Percentiles rank a stretch among this genome's conserved stretches.
These are phyloP conservation scores for Meira nashicola DNA, from an alignment of 1,284 basidiomycete species.

Conservation along the genomic window DNA sequence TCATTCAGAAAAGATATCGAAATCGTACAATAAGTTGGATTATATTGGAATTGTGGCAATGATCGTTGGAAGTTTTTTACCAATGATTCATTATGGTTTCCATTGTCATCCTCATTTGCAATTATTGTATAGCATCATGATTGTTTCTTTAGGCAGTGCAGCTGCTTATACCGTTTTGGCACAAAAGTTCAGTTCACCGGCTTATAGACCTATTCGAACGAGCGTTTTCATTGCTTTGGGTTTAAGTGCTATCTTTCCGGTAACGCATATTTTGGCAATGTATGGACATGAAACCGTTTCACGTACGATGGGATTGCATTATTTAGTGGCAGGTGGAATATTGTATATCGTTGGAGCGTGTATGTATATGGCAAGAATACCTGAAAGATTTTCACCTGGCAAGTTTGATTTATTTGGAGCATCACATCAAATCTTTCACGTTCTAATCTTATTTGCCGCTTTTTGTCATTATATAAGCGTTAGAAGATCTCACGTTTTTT, in stretches of 20 bases:
- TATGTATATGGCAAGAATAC: constrained; percentile 66
- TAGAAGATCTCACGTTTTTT: constrained; percentile 41
- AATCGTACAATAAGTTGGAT: constrained; percentile 14
- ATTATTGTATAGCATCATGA: constrained; percentile 51
- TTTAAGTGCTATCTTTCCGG: constrained; percentile 67
- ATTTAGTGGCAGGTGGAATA: constrained; percentile 30
- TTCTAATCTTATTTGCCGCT: constrained; percentile 72
- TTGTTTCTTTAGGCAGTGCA: constrained; percentile 59
- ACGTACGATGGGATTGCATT: constrained; percentile 40
- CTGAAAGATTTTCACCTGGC: constrained; percentile 72
- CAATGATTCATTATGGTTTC: constrained; percentile 57
- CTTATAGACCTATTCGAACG: constrained; percentile 72
- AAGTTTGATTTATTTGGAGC: constrained; percentile 74
- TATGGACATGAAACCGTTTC: constrained; percentile 49
- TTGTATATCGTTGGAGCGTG: constrained; percentile 41
- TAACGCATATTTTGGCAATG: constrained; percentile 61
- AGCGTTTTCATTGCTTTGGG: constrained; percentile 75
- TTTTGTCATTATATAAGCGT: constrained; percentile 64
- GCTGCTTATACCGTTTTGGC: constrained; percentile 73
- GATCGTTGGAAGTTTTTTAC: constrained; percentile 73
- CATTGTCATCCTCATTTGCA: constrained; percentile 43
- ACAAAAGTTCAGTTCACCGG: constrained; percentile 70
- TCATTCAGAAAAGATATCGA: constrained; percentile 64
- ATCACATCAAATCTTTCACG: constrained; percentile 79
- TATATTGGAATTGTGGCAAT: constrained; percentile 59